A percentile compares a stretch with the other conserved stretches of the same genome.
These are phyloP conservation scores for Boletus semigastroideus DNA, from an alignment of 1,284 basidiomycete species.

Conservation along the genomic window DNA sequence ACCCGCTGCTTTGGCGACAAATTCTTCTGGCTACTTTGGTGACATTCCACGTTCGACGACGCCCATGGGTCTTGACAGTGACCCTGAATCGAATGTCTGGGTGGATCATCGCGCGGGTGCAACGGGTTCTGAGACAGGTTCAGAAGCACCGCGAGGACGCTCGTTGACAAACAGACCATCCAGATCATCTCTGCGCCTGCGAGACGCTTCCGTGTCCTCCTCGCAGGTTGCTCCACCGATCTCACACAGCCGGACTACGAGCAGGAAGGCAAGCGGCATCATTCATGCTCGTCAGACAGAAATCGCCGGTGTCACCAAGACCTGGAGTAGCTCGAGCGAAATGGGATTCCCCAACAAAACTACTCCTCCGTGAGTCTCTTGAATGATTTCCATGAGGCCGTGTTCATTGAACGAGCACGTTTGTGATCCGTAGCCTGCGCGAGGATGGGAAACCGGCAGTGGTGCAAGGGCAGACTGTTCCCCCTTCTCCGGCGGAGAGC, in stretches of 20 bases:
- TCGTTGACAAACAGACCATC: conserved; percentile 19
- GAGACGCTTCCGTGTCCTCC: conserved; percentile 27
- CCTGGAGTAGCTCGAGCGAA: conserved; percentile 30
- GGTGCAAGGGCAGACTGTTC: conserved; percentile 9
- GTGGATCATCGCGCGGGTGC: conserved; percentile 16
- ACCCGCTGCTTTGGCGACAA: conserved; percentile 19
- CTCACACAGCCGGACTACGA: conserved; percentile 21
- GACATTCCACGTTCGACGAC: conserved; percentile 31
- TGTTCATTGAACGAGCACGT: background rate
- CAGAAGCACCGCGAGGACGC: conserved; percentile 21
- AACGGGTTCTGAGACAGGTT: conserved; percentile 20
- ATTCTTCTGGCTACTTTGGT: conserved; percentile 21
- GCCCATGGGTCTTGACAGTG: conserved; percentile 21
- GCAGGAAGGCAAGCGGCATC: conserved; percentile 26
- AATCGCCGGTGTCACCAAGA: conserved; percentile 32
- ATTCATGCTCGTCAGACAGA: conserved; percentile 32
- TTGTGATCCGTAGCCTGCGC: conserved; percentile 22
- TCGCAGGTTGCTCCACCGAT: conserved; percentile 21
- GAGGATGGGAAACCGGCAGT: conserved; percentile 34
- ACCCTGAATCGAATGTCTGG: conserved; percentile 30
- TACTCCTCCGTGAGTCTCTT: conserved; percentile 23
- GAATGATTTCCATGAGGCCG: background rate
- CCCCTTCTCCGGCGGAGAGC: conserved; percentile 29
- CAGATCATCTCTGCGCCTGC: conserved; percentile 24
- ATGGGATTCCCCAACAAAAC: conserved; percentile 20